phyloP scores from a whole-genome alignment of 768 basidiomycete genomes.

The Amanita subjunquillea region DNA sequence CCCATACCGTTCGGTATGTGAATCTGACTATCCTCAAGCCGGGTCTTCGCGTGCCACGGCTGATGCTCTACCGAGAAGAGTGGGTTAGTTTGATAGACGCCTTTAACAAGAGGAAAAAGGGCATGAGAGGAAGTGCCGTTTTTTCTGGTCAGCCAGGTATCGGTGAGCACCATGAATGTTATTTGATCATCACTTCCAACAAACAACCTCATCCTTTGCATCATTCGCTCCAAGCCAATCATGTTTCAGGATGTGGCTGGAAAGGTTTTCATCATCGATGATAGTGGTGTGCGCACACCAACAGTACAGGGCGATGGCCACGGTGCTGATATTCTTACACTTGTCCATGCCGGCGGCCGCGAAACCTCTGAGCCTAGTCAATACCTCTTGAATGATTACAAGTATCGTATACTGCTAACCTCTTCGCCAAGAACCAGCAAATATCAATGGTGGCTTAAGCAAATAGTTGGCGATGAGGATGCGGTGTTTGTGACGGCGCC shows the following conservation, averaged over 20 bases:
- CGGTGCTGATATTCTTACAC: background rate
- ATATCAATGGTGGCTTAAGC: slow-evolving; percentile 7
- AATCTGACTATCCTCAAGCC: slow-evolving; percentile 7
- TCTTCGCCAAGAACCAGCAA: too few relatives aligned
- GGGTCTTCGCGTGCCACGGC: slow-evolving; percentile 1
- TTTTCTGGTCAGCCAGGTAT: slow-evolving; percentile 9
- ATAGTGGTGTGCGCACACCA: background rate
- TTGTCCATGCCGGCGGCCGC: slow-evolving; percentile 5
- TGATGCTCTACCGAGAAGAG: slow-evolving; percentile 8
- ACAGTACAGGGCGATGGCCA: background rate
- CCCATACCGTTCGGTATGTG: slow-evolving; percentile 8
- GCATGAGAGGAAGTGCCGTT: slow-evolving; percentile 5
- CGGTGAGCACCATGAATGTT: slow-evolving; percentile 2
- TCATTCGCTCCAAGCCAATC: slow-evolving; percentile 5
- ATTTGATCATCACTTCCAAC: background rate
- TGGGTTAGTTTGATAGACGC: slow-evolving; percentile 5
- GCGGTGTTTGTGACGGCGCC: slow-evolving; percentile 4
- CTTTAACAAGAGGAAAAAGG: slow-evolving; percentile 2
- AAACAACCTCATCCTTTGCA: slow-evolving; percentile 7
- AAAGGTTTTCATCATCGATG: slow-evolving; percentile 3
- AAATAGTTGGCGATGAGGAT: background rate
- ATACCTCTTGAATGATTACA: background rate
- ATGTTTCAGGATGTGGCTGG: slow-evolving; percentile 7
- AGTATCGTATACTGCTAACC: background rate
- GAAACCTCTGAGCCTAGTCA: background rate